Conservation (phyloP, 192 early-diverging fungal genomes). For the Glomus cerebriforme region DNA sequence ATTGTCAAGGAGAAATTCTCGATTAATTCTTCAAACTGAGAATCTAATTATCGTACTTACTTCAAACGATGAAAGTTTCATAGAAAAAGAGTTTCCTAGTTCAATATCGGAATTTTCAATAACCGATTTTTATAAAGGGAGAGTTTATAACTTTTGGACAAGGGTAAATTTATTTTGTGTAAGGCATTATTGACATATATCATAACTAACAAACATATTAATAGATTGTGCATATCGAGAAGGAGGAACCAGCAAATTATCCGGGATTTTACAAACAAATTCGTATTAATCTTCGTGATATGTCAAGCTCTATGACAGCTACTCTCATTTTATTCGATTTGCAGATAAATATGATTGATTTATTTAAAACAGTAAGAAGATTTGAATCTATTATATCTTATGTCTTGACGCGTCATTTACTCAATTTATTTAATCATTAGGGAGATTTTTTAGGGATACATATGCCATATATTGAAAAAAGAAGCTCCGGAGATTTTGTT, state of each 20-base stretch:
- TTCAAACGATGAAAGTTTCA: background rate
- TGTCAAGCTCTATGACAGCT: background rate
- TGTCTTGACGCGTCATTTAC: background rate
- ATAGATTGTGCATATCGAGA: background rate
- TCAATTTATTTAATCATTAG: background rate
- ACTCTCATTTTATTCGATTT: background rate
- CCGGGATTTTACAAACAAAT: background rate
- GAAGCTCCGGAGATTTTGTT: background rate
- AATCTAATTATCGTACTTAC: background rate
- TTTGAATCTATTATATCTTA: background rate
- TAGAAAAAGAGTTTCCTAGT: background rate
- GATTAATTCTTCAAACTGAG: background rate
- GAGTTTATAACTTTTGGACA: conserved; percentile 6
- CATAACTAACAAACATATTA: background rate
- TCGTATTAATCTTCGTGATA: background rate
- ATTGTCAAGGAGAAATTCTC: background rate
- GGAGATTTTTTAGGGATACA: conserved; percentile 16
- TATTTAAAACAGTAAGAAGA: background rate
- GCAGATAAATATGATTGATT: background rate
- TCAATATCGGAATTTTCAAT: background rate
- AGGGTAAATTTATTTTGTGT: background rate
- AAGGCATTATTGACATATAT: background rate
- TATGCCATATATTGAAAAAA: background rate
- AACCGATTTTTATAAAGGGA: background rate
- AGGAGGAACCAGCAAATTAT: background rate